Conservation (phyloP, 495 filamentous ascomycete species). For the Tetracladium marchalianum region DNA sequence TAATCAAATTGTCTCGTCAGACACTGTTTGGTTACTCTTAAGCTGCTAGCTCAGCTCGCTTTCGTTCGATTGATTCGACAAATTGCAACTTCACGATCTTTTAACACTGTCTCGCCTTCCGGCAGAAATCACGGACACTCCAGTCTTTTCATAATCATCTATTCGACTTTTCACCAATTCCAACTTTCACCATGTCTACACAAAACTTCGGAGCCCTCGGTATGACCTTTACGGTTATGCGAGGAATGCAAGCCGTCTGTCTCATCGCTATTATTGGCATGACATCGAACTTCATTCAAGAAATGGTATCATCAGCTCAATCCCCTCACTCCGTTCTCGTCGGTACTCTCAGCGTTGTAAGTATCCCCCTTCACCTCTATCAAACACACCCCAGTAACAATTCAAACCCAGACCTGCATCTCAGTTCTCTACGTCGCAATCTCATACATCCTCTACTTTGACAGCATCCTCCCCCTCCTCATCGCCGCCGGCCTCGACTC, state of each 20-base stretch:
- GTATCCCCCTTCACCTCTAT: constrained; percentile 23
- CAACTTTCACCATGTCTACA: constrained; percentile 13
- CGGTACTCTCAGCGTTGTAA: constrained; percentile 68
- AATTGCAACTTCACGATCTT: background rate
- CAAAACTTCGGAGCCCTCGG: constrained; percentile 61
- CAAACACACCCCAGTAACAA: background rate
- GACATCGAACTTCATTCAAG: constrained; percentile 71
- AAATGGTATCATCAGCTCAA: constrained; percentile 54
- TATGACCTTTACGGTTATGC: constrained; percentile 63
- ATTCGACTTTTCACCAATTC: background rate
- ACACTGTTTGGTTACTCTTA: constrained; percentile 14
- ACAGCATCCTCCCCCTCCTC: constrained; percentile 64
- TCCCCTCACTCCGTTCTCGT: constrained; percentile 63
- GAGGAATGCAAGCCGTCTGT: constrained; percentile 58
- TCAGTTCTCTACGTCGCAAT: constrained; percentile 68
- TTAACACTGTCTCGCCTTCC: background rate
- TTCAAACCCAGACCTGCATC: constrained; percentile 51
- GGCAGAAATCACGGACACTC: background rate
- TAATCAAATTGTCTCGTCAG: constrained; percentile 19
- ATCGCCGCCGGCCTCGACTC: constrained; percentile 54
- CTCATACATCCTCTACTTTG: constrained; percentile 65
- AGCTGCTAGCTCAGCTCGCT: constrained; percentile 17
- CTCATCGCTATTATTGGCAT: constrained; percentile 77
- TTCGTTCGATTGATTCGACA: constrained; percentile 2
- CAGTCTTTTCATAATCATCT: background rate